A percentile compares a stretch with the other conserved stretches of the same genome.
Evolutionary conservation across 2,329 filamentous ascomycete genomes (phyloP).

Genomic region (Penicillium aurantiogriseum): DNA sequence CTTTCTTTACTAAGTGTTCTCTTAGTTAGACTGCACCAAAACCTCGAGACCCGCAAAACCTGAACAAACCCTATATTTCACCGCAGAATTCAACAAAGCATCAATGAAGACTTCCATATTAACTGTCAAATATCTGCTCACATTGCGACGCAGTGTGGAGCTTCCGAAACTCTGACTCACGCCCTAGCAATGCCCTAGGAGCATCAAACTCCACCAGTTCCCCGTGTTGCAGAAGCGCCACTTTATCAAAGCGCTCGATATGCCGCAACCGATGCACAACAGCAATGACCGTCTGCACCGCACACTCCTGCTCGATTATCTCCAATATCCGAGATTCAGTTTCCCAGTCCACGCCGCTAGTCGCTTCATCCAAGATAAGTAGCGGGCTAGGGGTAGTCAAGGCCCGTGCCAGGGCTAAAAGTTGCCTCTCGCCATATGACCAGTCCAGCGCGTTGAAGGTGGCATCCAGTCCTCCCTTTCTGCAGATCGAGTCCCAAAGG

Average conservation of each 20-base stretch:
- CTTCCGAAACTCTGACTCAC: neutral
- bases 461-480: slow-evolving; percentile 40
- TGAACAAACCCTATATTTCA: too few species aligned
- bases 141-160: neutral
- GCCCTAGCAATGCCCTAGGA: slow-evolving; percentile 11
- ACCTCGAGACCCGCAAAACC: too few species aligned
- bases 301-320: neutral
- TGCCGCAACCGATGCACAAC: slow-evolving; percentile 4
- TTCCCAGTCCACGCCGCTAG: slow-evolving; percentile 38
- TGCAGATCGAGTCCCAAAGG: slow-evolving; percentile 43
- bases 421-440: slow-evolving; percentile 52
- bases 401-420: slow-evolving; percentile 51
- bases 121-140: too few species aligned
- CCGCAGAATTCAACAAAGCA: too few species aligned
- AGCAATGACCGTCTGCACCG: neutral
- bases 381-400: slow-evolving; percentile 37
- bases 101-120: too few species aligned
- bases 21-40: too few species aligned
- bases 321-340: neutral
- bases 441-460: slow-evolving; percentile 35
- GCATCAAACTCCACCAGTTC: slow-evolving; percentile 21
- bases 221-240: slow-evolving; percentile 15
- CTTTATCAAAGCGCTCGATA: slow-evolving; percentile 14
- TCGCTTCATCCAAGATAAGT: slow-evolving; percentile 22
- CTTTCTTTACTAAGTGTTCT: too few species aligned